phyloP scores from a whole-genome alignment of 768 basidiomycete species.

The Leccinum fibrillosum region DNA sequence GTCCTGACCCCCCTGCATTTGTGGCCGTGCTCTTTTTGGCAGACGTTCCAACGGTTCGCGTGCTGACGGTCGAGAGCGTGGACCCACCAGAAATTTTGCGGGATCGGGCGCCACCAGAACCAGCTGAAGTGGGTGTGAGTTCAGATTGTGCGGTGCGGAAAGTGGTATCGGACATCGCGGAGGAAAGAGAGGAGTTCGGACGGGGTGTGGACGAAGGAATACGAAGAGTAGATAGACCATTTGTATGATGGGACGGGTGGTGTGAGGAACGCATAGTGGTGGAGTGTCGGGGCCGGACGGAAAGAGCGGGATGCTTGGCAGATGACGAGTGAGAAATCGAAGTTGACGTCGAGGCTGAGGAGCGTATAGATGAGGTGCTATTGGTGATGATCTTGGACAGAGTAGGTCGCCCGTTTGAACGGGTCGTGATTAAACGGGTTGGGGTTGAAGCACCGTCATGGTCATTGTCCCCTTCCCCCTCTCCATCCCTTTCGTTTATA shows the following conservation, averaged over 20 bases:
- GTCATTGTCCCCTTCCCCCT: constrained; percentile 10
- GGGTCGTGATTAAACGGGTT: constrained; percentile 4
- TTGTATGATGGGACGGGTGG: constrained; percentile 16
- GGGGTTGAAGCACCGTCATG: constrained; percentile 16
- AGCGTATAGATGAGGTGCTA: constrained; percentile 23
- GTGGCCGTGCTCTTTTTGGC: constrained; percentile 12
- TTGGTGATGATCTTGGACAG: constrained; percentile 27
- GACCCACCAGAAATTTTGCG: constrained; percentile 30
- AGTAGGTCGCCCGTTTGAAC: constrained; percentile 23
- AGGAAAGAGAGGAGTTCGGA: constrained; percentile 29
- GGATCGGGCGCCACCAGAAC: constrained; percentile 22
- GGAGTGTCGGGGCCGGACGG: constrained; percentile 17
- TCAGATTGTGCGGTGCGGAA: constrained; percentile 32
- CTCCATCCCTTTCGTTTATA: not conserved
- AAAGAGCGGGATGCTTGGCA: constrained; percentile 14
- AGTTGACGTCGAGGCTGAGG: constrained; percentile 14
- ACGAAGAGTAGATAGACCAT: constrained; percentile 28
- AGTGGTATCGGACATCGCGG: constrained; percentile 29
- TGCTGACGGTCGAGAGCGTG: constrained; percentile 29
- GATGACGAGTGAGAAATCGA: constrained; percentile 7
- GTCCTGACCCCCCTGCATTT: constrained; percentile 1
- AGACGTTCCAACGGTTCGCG: constrained; percentile 29
- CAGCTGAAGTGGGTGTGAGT: constrained; percentile 28
- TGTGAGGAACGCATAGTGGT: constrained; percentile 27
- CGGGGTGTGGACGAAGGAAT: constrained; percentile 28